Evolutionary conservation across 805 yeast genomes (phyloP), one percentile per base, ranked within the genome.

Genomic region (Cyberlindnera xylosilytica): DNA sequence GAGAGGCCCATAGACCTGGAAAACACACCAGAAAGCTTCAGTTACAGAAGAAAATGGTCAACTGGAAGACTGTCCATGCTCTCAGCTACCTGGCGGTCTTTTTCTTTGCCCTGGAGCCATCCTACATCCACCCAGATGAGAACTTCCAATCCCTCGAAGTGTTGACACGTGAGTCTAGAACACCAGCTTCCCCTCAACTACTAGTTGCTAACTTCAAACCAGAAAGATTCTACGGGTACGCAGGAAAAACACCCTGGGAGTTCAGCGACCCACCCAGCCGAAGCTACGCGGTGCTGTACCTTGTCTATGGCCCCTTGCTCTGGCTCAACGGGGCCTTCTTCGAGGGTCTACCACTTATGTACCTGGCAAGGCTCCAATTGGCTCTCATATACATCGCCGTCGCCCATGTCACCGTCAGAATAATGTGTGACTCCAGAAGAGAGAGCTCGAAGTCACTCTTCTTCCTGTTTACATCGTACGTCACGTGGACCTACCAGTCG

Each of bases 91-190:
- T 49, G 2, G 39, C 56, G 2, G 58, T 62, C n/a, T 63, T 83
- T 18, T 65, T 74, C 20, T 66, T 87, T 34, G 80, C 85, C 0
- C 58, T 85, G 2, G 78, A 83, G 42, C 73, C 83, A 23, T 87
- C 97, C 0, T 93, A 95, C 58, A 81, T 93, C 36, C 99, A 95
- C 53, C 99, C 99, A 0, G 99, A 93, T 69, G 99, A 93, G 65
- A 97, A 90, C 61, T 87, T 87, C 60, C 99, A 95, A 61, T 77
- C 82, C n/a, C 75, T 95, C 36, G 95, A 89, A 60, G 83, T 84
- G 1, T 56, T 91, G 19, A 70, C 81, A 11, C 59, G 63, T 53
- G 59, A 62, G 54, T 47, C 34, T 34, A 22, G 24, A 22, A 22
- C 24, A 7, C 29, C 10, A 2, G 15, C 13, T 19, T 20, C 20